A percentile compares a stretch with the other conserved stretches of the same genome.
These are phyloP conservation scores for Debaryomyces subglobosus DNA, from an alignment of 1,139 yeast species.

Conservation along the genomic window DNA sequence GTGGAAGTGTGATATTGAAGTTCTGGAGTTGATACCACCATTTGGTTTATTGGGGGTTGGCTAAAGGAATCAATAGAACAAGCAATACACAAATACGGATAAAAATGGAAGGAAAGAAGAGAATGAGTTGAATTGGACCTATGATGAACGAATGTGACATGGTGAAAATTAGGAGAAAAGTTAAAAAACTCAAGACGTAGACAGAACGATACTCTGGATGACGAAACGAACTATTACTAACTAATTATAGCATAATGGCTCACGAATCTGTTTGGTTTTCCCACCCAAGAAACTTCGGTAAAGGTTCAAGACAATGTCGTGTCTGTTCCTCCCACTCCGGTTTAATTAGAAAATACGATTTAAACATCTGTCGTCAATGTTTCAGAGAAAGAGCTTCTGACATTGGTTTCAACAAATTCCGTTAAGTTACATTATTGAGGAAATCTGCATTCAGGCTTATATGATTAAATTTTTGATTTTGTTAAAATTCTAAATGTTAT, in stretches of 20 bases:
- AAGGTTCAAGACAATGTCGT: conserved; percentile 99
- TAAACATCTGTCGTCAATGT: conserved; percentile 99
- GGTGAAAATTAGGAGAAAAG: background rate
- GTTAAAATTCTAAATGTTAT: conserved; percentile 13
- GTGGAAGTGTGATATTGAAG: background rate
- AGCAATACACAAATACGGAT: background rate
- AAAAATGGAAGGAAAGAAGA: background rate
- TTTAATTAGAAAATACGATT: conserved; percentile 99
- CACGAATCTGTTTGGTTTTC: conserved; percentile 99
- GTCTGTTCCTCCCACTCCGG: conserved; percentile 99
- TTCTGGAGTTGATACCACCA: background rate
- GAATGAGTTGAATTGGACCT: background rate
- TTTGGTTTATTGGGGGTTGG: background rate
- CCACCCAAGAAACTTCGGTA: conserved; percentile 99
- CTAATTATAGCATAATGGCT: conserved; percentile 74
- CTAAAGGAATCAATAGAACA: background rate
- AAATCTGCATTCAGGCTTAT: conserved; percentile 9
- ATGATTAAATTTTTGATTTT: conserved; percentile 6
- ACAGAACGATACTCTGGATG: conserved; percentile 3
- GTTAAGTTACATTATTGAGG: conserved; percentile 53
- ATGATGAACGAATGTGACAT: background rate
- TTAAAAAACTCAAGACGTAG: background rate
- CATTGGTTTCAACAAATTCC: conserved; percentile 99
- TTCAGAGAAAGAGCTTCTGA: conserved; percentile 99
- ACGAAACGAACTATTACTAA: conserved; percentile 23